Evolutionary conservation across 2,329 filamentous ascomycete species (phyloP).

Genomic region (Colletotrichum coccodes): DNA sequence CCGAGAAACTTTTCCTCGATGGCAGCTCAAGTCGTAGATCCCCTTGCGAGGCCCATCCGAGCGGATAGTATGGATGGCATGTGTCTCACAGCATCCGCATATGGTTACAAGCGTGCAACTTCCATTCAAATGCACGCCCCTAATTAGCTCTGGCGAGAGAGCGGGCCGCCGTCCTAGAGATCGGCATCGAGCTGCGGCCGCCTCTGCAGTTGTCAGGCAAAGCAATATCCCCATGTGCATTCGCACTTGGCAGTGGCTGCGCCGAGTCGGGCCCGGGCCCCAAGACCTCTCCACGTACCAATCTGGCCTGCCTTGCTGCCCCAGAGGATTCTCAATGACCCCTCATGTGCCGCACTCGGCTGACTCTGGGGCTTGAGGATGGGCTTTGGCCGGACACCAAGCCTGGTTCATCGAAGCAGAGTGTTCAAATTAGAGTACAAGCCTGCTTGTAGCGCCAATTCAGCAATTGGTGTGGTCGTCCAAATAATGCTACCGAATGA

Average conservation of each 20-base stretch:
- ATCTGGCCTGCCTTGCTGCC: no score
- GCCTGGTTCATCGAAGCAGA: no score
- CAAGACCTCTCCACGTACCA: neutral
- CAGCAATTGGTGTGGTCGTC: no score
- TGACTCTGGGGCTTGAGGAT: no score
- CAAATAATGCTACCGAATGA: no score
- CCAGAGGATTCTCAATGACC: neutral
- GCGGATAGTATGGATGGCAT: neutral
- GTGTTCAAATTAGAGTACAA: no score
- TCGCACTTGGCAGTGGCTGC: neutral
- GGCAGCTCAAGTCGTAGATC: neutral
- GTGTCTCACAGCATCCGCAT: neutral
- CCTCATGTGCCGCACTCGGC: neutral
- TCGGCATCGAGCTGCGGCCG: neutral
- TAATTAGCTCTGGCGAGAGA: neutral
- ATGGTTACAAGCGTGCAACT: neutral
- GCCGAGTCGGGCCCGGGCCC: neutral
- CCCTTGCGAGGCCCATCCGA: neutral
- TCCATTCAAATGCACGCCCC: neutral
- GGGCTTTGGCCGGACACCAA: no score
- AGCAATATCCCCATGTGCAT: neutral
- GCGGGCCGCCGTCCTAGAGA: neutral
- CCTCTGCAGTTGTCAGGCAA: neutral
- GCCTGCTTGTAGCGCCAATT: no score
- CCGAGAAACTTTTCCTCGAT: no score